Base-by-base conservation (phyloP, 2,329 filamentous ascomycete species). In the Sarocladiaceae sp. region DNA sequence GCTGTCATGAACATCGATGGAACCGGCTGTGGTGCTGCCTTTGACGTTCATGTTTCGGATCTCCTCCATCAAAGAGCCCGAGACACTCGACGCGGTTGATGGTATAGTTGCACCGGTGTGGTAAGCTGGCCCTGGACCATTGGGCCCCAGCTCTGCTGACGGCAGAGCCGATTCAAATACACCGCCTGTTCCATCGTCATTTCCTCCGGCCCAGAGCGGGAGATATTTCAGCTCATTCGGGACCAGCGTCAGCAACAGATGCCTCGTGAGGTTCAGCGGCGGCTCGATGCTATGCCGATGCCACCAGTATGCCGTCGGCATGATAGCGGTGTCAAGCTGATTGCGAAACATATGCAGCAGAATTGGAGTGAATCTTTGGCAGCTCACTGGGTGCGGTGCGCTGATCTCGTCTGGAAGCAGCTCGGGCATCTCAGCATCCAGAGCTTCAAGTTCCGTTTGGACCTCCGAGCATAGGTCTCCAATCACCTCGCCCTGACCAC, bases 181-280 rank as follows among this genome's bases (percentile, higher is more conserved):
- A 5, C 70, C 70, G 18, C 73, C 71, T 4, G 69, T 73, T 13
- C 68, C 68, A 49, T 78, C 73, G 47, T 77, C 65, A 33, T 64
- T 58, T 1, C 66, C 82, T 3, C 75, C 80, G 0, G 79, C 80
- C 80, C 80, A 85, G 3, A 84, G 63, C 0, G 82, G 81, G 3
- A 85, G 65, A 50, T 72, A 85, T 46, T 74, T 74, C 50, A 76
- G 71, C 60, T 86, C 82, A 2, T 74, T 63, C 3, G 76, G 68
- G 1, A 63, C 61, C 2, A 85, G 66, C 4, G 66, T 70, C 1
- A 81, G 66, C 0, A 82, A 58, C 19, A 76, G 50, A 50, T 76
- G 70, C 3, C 62, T 59, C 1, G 65, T 69, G 3, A 67, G 50
- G 12, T 55, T 56, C 20, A 66, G 55, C 18, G 57, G 53, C 3